Percentiles rank a stretch among this genome's conserved stretches.
Evolutionary conservation across 1,284 basidiomycete species (phyloP).

Genomic region (Austroboletus niveus): DNA sequence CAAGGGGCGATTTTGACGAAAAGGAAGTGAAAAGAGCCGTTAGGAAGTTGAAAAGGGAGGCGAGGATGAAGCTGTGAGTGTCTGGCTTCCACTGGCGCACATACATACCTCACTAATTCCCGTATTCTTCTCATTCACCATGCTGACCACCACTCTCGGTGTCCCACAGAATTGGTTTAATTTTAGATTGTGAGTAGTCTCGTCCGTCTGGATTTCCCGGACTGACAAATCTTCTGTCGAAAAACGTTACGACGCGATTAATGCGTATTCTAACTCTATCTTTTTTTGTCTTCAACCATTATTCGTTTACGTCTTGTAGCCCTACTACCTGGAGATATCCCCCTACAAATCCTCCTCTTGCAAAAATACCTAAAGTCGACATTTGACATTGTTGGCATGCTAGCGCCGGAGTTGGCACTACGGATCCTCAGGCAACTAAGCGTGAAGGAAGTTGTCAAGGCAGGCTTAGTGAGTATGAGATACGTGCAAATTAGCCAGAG

Average conservation of each 20-base stretch:
- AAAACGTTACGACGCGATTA: neutral
- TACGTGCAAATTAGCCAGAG: neutral
- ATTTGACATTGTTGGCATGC: slow-evolving; percentile 75
- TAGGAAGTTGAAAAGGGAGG: slow-evolving; percentile 58
- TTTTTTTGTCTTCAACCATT: neutral
- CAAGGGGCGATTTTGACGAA: slow-evolving; percentile 55
- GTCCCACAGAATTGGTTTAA: slow-evolving; percentile 51
- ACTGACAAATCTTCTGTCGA: neutral
- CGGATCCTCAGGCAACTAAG: slow-evolving; percentile 65
- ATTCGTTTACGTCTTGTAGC: slow-evolving; percentile 36
- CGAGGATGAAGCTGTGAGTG: slow-evolving; percentile 70
- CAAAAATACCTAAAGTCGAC: slow-evolving; percentile 80
- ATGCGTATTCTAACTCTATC: neutral
- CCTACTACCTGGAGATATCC: slow-evolving; percentile 75
- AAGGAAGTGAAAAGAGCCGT: slow-evolving; percentile 63
- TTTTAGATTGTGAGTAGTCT: slow-evolving; percentile 49
- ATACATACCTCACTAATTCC: neutral
- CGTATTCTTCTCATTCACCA: neutral
- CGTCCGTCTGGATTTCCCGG: neutral
- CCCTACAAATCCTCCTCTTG: slow-evolving; percentile 73
- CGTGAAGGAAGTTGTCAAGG: slow-evolving; percentile 62
- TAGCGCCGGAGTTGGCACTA: slow-evolving; percentile 67
- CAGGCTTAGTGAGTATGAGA: slow-evolving; percentile 46
- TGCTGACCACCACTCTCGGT: slow-evolving; percentile 10
- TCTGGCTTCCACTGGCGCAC: neutral